These are phyloP conservation scores for Baorangia bicolor DNA, from an alignment of 768 basidiomycete genomes.

Conservation along the genomic window DNA sequence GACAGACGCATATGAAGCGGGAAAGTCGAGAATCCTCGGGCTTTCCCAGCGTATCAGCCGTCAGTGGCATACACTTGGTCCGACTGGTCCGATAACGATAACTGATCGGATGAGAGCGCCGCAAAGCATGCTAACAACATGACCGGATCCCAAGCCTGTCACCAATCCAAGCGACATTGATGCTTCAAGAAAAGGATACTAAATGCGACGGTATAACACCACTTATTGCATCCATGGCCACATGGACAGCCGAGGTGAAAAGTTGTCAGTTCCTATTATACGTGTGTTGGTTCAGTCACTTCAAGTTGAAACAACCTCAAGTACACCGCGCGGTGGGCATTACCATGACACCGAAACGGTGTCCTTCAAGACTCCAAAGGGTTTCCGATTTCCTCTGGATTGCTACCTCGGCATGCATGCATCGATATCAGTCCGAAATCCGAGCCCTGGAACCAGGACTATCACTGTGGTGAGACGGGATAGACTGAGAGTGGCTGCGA, in stretches of 20 bases:
- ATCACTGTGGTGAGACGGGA: not conserved
- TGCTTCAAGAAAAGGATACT: not conserved
- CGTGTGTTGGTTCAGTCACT: not conserved
- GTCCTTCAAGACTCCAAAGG: not conserved
- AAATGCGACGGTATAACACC: too few relatives aligned
- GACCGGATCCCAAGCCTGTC: not conserved
- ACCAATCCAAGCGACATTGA: not conserved
- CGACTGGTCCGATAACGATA: not conserved
- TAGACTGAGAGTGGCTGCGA: not conserved
- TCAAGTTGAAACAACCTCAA: conserved; percentile 12
- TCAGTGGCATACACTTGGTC: too few relatives aligned
- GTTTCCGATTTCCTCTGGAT: not conserved
- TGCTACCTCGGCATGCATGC: not conserved
- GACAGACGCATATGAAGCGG: not conserved
- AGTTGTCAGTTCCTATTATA: not conserved
- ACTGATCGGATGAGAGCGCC: too few relatives aligned
- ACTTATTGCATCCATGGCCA: not conserved
- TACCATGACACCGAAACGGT: not conserved
- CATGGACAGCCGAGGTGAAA: conserved; percentile 1
- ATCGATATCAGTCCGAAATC: not conserved
- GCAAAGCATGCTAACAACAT: not conserved
- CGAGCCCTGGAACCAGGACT: not conserved
- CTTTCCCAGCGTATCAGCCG: not conserved
- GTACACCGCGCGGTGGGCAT: not conserved
- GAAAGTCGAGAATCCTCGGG: not conserved